Conservation (phyloP, 2,329 filamentous ascomycete species). For the Whalleya microplaca region DNA sequence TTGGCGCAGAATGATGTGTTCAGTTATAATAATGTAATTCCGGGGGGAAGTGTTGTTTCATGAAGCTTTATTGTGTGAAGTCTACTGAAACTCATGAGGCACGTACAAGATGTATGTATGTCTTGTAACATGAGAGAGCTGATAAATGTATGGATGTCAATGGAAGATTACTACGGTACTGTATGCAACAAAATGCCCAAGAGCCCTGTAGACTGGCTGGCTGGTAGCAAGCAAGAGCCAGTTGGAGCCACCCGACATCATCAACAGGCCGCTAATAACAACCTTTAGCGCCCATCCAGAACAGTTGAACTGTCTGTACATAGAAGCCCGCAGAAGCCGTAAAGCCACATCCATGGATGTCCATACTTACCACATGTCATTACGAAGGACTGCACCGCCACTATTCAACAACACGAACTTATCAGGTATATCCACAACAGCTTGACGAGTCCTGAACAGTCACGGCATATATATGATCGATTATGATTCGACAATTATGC, state of each 20-base stretch:
- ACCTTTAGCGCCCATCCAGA: background rate
- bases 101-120: background rate
- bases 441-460: too few relatives aligned
- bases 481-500: too few relatives aligned
- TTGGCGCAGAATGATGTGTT: background rate
- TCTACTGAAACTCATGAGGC: background rate
- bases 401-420: background rate
- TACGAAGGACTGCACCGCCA: background rate
- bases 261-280: slow-evolving; percentile 7
- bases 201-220: too few relatives aligned
- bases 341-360: background rate
- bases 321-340: background rate
- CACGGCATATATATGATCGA: too few relatives aligned
- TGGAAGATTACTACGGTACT: too few relatives aligned
- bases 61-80: background rate
- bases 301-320: too few relatives aligned
- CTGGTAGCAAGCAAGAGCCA: background rate
- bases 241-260: slow-evolving; percentile 18
- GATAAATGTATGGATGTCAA: too few relatives aligned
- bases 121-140: background rate
- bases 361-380: background rate
- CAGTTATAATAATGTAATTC: background rate
- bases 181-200: background rate
- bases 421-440: background rate
- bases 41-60: too few relatives aligned